Evolutionary conservation across 768 basidiomycete species (phyloP).

Genomic region (Obba rivulosa): DNA sequence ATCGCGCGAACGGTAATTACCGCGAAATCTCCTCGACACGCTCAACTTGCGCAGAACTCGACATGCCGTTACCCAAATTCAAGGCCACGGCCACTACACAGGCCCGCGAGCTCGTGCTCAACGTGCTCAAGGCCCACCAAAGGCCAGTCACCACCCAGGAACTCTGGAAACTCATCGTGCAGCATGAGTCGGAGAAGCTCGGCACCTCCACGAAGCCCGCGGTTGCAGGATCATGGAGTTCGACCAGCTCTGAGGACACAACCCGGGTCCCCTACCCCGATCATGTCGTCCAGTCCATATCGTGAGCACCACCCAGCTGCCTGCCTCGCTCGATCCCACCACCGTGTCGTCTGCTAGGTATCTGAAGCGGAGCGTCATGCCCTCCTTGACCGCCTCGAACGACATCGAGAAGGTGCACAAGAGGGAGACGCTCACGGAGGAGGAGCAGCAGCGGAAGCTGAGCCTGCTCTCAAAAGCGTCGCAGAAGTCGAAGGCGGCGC

Average conservation of each 20-base stretch:
- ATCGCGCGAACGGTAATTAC: too few relatives aligned
- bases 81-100: constrained; percentile 4
- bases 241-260: not conserved
- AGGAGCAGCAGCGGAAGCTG: constrained; percentile 20
- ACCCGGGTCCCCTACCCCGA: constrained; percentile 34
- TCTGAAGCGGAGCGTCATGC: constrained; percentile 48
- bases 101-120: constrained; percentile 20
- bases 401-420: constrained; percentile 39
- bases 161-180: constrained; percentile 21
- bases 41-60: too few relatives aligned
- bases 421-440: constrained; percentile 23
- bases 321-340: not conserved
- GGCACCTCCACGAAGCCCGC: not conserved
- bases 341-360: constrained; percentile 32
- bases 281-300: constrained; percentile 51
- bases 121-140: constrained; percentile 13
- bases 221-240: not conserved
- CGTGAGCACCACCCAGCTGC: constrained; percentile 27
- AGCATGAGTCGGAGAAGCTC: constrained; percentile 10
- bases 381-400: constrained; percentile 35
- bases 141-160: constrained; percentile 23
- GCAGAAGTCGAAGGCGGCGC: constrained; percentile 14
- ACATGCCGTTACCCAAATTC: too few relatives aligned
- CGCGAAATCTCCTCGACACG: too few relatives aligned
- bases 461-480: constrained; percentile 16